Conservation (phyloP, 306 rosid species). For the Casuarina cunninghamiana region DNA sequence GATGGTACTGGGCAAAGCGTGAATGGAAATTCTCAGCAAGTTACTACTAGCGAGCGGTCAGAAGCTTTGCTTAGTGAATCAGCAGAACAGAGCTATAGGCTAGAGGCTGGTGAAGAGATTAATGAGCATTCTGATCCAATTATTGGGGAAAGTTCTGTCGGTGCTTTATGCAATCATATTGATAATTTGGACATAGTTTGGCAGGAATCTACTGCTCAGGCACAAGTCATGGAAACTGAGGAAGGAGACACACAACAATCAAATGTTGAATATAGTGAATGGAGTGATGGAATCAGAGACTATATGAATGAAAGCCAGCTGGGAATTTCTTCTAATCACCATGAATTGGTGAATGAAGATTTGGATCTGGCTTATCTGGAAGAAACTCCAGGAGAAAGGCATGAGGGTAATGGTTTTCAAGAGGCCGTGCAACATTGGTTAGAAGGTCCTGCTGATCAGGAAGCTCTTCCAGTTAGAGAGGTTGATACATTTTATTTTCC, state of each 20-base stretch:
- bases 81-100: constrained; percentile 37
- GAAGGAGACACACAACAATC: constrained; percentile 49
- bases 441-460: constrained; percentile 70
- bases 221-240: constrained; percentile 44
- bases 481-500: constrained; percentile 71
- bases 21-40: constrained; percentile 38
- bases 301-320: constrained; percentile 49
- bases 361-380: constrained; percentile 55
- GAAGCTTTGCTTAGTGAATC: constrained; percentile 42
- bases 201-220: constrained; percentile 47
- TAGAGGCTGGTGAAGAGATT: constrained; percentile 35
- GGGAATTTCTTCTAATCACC: constrained; percentile 45
- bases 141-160: constrained; percentile 33
- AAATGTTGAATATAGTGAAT: constrained; percentile 38
- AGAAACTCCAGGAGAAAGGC: constrained; percentile 68
- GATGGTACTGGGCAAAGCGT: constrained; percentile 37
- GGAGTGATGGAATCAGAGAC: constrained; percentile 45
- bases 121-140: constrained; percentile 46
- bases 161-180: constrained; percentile 31
- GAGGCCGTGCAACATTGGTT: constrained; percentile 91
- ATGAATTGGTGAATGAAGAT: constrained; percentile 53
- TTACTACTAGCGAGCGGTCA: constrained; percentile 26
- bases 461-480: constrained; percentile 53
- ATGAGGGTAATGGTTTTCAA: constrained; percentile 71
- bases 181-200: constrained; percentile 35